Conservation (phyloP, 2,329 filamentous ascomycete genomes). For the Elsinoe australis region DNA sequence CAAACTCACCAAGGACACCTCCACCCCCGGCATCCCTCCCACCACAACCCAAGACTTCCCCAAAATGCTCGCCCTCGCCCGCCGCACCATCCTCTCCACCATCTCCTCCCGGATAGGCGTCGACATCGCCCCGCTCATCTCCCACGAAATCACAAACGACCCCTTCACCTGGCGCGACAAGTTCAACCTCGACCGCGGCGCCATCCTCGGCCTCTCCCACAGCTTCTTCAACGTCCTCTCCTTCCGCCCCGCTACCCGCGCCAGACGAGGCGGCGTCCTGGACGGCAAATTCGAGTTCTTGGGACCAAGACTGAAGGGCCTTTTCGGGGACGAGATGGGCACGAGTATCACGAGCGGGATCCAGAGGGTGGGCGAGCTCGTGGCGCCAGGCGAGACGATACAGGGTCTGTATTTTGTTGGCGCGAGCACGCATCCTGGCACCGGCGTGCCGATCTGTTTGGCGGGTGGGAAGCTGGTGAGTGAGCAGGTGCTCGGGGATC, state of each 20-base stretch:
- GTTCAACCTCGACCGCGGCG: conserved; percentile 69
- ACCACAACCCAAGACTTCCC: conserved; percentile 52
- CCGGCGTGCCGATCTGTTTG: conserved; percentile 65
- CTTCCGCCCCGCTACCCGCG: conserved; percentile 58
- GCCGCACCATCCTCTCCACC: conserved; percentile 53
- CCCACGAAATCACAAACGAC: conserved; percentile 58
- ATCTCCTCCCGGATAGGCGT: conserved; percentile 55
- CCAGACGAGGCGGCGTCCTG: conserved; percentile 36
- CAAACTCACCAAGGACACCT: conserved; percentile 23
- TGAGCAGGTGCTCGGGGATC: conserved; percentile 44
- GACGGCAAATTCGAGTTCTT: conserved; percentile 23
- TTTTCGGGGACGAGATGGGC: conserved; percentile 14
- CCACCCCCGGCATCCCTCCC: conserved; percentile 34
- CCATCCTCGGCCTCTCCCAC: conserved; percentile 64
- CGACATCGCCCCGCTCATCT: conserved; percentile 43
- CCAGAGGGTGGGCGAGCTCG: conserved; percentile 18
- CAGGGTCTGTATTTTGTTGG: conserved; percentile 61
- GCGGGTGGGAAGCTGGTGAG: conserved; percentile 59
- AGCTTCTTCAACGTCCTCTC: conserved; percentile 65
- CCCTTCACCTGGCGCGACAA: conserved; percentile 56
- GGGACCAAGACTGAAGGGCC: neutral
- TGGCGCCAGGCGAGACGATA: conserved; percentile 33
- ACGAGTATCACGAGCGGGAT: conserved; percentile 3
- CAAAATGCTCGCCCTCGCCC: conserved; percentile 51
- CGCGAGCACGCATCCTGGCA: conserved; percentile 67